Base-by-base conservation (phyloP, 2,329 filamentous ascomycete species). In the Harringtonia lauricola region DNA sequence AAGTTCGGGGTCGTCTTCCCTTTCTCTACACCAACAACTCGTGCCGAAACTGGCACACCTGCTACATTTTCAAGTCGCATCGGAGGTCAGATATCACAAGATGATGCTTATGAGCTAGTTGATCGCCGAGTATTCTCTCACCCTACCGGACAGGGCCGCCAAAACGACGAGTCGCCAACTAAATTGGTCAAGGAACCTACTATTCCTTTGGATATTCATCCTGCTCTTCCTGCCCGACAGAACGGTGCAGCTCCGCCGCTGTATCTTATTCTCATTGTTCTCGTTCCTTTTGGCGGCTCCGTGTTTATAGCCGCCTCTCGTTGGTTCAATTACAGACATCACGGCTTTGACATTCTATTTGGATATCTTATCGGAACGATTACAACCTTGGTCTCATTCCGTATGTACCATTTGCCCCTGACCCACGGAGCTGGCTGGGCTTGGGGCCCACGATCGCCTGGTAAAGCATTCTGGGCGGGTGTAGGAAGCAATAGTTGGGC, bases 271-370 rank as follows among this genome's bases (percentile, higher is more conserved):
- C 65, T 81, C 36, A 59, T 90, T 29, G 72, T 79, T 2, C 66
- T 87, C 17, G 62, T 86, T 2, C 89, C 89, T 3, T 74, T 88
- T 50, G 82, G 79, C 45, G 67, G 76, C 1, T 83, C 88, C 6
- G 74, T 88, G 49, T 95, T 88, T 64, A 83, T 95, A 49, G 73
- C 82, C n/a, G 77, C 81, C 24, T 90, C 86, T 1, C 83, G 90
- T 12, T 96, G 83, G 74, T 88, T 82, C 47, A 82, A 95, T 60
- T 94, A 82, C 65, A 79, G 86, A 33, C 90, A 96, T 61, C 85
- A 90, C 59, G 88, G 82, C n/a, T 90, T 95, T 59, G 90, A 96
- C 51, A 85, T 95, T 51, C 64, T 95, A 3, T 86, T 84, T 49
- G 90, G 90, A n/a, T 83, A 81, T 44, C 51, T 84, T 13, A 83